phyloP scores from a whole-genome alignment of 2,329 filamentous ascomycete genomes.

The Fusarium nematophilum region DNA sequence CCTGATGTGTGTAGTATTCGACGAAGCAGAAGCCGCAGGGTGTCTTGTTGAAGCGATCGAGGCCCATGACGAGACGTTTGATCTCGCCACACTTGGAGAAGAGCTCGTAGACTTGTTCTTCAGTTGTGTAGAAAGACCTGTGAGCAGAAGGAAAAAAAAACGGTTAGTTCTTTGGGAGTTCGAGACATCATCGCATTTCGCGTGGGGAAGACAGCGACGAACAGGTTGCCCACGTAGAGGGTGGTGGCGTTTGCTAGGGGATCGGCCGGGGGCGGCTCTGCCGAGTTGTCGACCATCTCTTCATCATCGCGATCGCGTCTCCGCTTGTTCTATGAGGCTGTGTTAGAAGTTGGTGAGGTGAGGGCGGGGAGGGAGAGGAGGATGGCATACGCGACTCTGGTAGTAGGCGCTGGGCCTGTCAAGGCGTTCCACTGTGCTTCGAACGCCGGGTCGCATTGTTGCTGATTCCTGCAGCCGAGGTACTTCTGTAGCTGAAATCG shows the following conservation, averaged over 20 bases:
- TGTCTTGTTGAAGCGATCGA: conserved; percentile 97
- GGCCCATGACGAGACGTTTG: conserved; percentile 96
- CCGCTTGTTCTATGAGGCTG: conserved; percentile 72
- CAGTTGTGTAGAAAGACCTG: conserved; percentile 96
- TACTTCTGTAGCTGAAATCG: not conserved
- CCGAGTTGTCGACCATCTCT: conserved; percentile 54
- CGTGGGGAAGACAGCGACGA: conserved; percentile 39
- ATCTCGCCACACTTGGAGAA: conserved; percentile 98
- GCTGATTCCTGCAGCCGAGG: not conserved
- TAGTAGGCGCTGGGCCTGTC: conserved; percentile 97
- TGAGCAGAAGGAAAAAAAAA: conserved; percentile 18
- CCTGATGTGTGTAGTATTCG: conserved; percentile 98
- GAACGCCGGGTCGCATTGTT: conserved; percentile 59
- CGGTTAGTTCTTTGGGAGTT: conserved; percentile 11
- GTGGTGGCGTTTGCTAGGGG: conserved; percentile 89
- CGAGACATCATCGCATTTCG: not conserved
- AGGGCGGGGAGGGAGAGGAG: not conserved
- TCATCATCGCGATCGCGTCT: conserved; percentile 72
- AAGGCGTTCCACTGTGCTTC: conserved; percentile 87
- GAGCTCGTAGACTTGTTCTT: conserved; percentile 98
- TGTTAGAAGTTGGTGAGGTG: conserved; percentile 13
- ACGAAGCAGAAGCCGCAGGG: conserved; percentile 99
- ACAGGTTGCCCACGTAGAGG: conserved; percentile 97
- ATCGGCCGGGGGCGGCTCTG: conserved; percentile 67
- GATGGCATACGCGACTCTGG: conserved; percentile 74